Evolutionary conservation across 768 basidiomycete species (phyloP), one percentile per base, ranked within the genome.

Genomic region (Mycena rosella): DNA sequence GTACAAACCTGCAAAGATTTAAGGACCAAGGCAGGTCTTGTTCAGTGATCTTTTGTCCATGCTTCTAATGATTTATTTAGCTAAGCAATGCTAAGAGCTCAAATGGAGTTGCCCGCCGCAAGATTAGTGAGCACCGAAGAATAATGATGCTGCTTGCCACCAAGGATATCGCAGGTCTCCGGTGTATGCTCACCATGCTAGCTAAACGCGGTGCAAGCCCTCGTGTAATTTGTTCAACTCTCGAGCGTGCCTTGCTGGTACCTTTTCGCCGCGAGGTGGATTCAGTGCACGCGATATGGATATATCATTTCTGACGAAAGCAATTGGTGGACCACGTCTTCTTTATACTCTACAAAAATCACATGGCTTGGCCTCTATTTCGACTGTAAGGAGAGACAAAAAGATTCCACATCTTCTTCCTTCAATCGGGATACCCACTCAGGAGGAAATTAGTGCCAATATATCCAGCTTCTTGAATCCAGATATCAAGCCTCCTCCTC

Each of bases 221-320:
- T 26, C 38, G 10, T 34, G 38, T 29, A 42, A 56, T 56, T 18
- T 15, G 22, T 56, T 24, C 40, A 15, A 40, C 38, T 40, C 54
- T 56, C 5, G 18, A 22, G 13, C 54, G 38, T 17, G 38, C 15
- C 7, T 56, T 27, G 26, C 9, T 27, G 54, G 36, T 14, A 40
- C 36, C 13, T 56, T 40, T 26, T 5, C 22, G 5, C 9, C 38
- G 1, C 34, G 56, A 11, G 63, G 62, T 49, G 62, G 60, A 0
- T 76, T 70, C 63, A 70, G 67, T 18, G 34, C 62, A 13, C 56
- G 65, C 1, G 76, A 78, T 45, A 49, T 74, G 56, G 78, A 78
- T 63, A 60, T 76, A 29, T 75, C 76, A 53, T 76, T 77, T 54
- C 68, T 79, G 5, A 55, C 69, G 1, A 76, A 77, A 40, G 64